Percentiles rank a stretch among this genome's conserved stretches.
phyloP scores from a whole-genome alignment of 2,329 filamentous ascomycete species.

The Alternaria ethzedia region DNA sequence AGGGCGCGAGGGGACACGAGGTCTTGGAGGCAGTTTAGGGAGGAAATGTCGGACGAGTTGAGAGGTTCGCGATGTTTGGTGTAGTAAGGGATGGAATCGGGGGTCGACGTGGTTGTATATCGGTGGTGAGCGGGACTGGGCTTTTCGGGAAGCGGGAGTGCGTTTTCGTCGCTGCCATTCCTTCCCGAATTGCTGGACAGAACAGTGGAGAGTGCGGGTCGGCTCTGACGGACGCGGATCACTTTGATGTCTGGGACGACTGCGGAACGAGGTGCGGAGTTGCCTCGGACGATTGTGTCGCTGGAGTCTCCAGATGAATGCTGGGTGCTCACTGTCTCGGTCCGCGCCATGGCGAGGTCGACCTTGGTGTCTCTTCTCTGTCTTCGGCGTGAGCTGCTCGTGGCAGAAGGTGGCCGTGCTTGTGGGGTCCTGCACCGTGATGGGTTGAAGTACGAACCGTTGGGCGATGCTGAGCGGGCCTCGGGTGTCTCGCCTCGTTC shows the following conservation, averaged over 20 bases:
- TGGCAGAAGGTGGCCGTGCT: slow-evolving; percentile 36
- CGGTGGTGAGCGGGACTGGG: slow-evolving; percentile 20
- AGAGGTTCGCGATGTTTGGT: slow-evolving; percentile 35
- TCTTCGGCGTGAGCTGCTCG: slow-evolving; percentile 37
- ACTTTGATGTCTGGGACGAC: slow-evolving; percentile 27
- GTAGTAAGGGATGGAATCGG: slow-evolving; percentile 31
- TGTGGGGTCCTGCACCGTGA: slow-evolving; percentile 36
- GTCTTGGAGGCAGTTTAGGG: slow-evolving; percentile 48
- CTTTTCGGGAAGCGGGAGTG: slow-evolving; percentile 12
- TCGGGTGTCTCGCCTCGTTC: slow-evolving; percentile 46
- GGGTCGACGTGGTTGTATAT: slow-evolving; percentile 27
- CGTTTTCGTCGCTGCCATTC: slow-evolving; percentile 26
- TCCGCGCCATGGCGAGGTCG: slow-evolving; percentile 24
- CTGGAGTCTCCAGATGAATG: slow-evolving; percentile 32
- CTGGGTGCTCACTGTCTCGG: slow-evolving; percentile 27
- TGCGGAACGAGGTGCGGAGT: slow-evolving; percentile 15
- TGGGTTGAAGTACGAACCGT: slow-evolving; percentile 43
- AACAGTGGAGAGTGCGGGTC: slow-evolving; percentile 45
- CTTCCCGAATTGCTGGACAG: slow-evolving; percentile 39
- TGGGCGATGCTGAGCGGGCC: slow-evolving; percentile 43
- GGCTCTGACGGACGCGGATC: slow-evolving; percentile 33
- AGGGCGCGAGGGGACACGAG: slow-evolving; percentile 45
- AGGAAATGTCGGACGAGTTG: slow-evolving; percentile 46
- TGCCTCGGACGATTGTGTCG: slow-evolving; percentile 29
- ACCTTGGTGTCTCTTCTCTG: slow-evolving; percentile 39